Percentiles rank a stretch among this genome's conserved stretches.
These are phyloP conservation scores for Chalciporus sp. DNA, from an alignment of 1,284 basidiomycete genomes.

Conservation along the genomic window DNA sequence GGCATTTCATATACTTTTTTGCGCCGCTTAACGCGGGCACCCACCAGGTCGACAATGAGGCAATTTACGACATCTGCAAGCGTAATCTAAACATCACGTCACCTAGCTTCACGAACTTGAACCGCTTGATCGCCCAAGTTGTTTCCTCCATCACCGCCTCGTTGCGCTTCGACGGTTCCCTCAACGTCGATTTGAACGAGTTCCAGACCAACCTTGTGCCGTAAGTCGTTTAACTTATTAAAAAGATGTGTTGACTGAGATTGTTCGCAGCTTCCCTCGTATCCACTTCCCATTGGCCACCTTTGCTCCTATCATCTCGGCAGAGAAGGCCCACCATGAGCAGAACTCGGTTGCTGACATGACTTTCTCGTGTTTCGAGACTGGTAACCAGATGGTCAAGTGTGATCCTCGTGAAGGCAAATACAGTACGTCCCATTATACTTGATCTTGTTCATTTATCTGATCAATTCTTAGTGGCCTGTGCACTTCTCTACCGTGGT, in stretches of 20 bases:
- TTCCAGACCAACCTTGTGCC: conserved; percentile 93
- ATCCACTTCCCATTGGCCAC: conserved; percentile 94
- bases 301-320: conserved; percentile 87
- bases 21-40: conserved; percentile 1
- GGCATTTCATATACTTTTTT: conserved; percentile 12
- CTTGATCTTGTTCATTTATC: background rate
- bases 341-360: conserved; percentile 93
- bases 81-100: conserved; percentile 81
- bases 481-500: conserved; percentile 79
- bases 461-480: conserved; percentile 54
- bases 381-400: conserved; percentile 90
- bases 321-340: conserved; percentile 82
- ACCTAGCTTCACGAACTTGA: conserved; percentile 86
- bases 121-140: conserved; percentile 88
- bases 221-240: conserved; percentile 34
- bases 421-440: conserved; percentile 64
- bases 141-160: conserved; percentile 79
- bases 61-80: conserved; percentile 97
- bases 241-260: conserved; percentile 7
- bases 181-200: conserved; percentile 92
- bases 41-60: conserved; percentile 83
- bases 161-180: conserved; percentile 84
- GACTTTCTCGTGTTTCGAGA: conserved; percentile 94
- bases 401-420: conserved; percentile 83
- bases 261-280: conserved; percentile 60